Evolutionary conservation across 129 eudicot genomes (phyloP).

Genomic region (Helichrysum umbraculigerum): DNA sequence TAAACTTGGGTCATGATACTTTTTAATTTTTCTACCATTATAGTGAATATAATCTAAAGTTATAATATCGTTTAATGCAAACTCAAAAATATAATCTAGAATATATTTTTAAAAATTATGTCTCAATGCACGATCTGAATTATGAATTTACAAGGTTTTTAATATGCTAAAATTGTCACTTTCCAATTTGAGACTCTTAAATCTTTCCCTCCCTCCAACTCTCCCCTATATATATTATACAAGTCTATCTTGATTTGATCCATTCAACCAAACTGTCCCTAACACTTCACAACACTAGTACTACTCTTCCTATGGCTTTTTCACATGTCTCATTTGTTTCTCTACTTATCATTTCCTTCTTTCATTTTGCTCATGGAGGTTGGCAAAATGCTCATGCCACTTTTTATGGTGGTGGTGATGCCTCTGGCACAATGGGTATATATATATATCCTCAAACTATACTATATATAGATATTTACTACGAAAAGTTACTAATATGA

Average conservation of each 20-base stretch:
- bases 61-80: no score
- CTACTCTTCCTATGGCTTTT: slow-evolving; percentile 39
- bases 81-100: no score
- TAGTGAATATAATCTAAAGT: no score
- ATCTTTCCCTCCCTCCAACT: slow-evolving; percentile 23
- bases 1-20: no score
- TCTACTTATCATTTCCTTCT: slow-evolving; percentile 31
- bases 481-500: neutral
- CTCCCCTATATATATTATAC: slow-evolving; percentile 7
- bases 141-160: neutral
- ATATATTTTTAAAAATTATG: no score
- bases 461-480: neutral
- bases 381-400: slow-evolving; percentile 80
- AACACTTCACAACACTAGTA: slow-evolving; percentile 9
- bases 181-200: slow-evolving; percentile 11
- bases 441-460: neutral
- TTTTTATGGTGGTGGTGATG: slow-evolving; percentile 89
- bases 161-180: slow-evolving; percentile 21
- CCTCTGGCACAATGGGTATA: slow-evolving; percentile 92
- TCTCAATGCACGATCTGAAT: no score
- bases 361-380: slow-evolving; percentile 34
- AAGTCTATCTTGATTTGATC: slow-evolving; percentile 17
- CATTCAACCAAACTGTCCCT: slow-evolving; percentile 8
- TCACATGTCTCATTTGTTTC: slow-evolving; percentile 30
- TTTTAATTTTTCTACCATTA: no score